phyloP scores from a whole-genome alignment of 208 protist genomes.

The Kentomonas sorsogonicus region DNA sequence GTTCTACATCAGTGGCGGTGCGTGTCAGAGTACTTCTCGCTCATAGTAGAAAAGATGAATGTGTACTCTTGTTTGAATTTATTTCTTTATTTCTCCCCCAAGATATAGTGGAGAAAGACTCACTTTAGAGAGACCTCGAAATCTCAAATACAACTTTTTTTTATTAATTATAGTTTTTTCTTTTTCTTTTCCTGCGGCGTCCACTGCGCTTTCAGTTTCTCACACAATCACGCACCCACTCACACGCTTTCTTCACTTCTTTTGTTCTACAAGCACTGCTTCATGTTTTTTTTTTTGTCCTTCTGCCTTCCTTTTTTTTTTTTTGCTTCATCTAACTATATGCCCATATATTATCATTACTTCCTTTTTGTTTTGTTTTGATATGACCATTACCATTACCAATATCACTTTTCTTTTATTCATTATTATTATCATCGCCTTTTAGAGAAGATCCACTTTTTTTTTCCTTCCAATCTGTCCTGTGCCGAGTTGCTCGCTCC shows the following conservation, averaged over 20 bases:
- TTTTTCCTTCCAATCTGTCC: conserved; percentile 6
- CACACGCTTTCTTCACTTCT: not conserved
- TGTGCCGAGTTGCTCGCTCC: not conserved
- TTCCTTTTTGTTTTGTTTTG: conserved; percentile 6
- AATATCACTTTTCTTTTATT: conserved; percentile 16
- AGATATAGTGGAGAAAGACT: too few relatives aligned
- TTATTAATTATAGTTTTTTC: too few relatives aligned
- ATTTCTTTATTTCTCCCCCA: too few relatives aligned
- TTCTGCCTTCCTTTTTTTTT: conserved; percentile 1
- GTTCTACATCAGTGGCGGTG: too few relatives aligned
- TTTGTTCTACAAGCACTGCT: not conserved
- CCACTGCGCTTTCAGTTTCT: not conserved
- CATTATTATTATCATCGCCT: conserved; percentile 10
- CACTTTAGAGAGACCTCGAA: too few relatives aligned
- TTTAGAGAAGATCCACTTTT: conserved; percentile 15
- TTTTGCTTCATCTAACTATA: not conserved
- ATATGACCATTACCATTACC: conserved; percentile 7
- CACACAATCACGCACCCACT: not conserved
- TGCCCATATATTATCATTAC: not conserved
- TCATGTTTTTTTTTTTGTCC: not conserved
- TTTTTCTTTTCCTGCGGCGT: conserved; percentile 9
- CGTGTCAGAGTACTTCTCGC: too few relatives aligned
- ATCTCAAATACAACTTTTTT: too few relatives aligned
- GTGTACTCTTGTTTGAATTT: too few relatives aligned
- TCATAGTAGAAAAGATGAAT: too few relatives aligned